These are phyloP conservation scores for Leptosphaerulina australis DNA, from an alignment of 2,329 filamentous ascomycete species.

Conservation along the genomic window DNA sequence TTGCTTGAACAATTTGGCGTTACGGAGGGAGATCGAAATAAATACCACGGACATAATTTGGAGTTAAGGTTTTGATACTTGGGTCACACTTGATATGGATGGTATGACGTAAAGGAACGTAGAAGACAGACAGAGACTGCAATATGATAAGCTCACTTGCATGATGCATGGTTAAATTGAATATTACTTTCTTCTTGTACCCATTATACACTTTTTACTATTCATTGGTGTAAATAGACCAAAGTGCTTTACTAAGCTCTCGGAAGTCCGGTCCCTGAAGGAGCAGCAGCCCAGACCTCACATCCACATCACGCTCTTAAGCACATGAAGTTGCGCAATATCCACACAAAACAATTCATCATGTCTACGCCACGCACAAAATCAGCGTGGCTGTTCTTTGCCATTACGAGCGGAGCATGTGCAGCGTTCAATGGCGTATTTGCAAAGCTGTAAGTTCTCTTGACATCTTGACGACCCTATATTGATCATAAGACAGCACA, in stretches of 20 bases:
- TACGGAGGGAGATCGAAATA: slow-evolving; percentile 18
- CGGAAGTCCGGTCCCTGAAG: slow-evolving; percentile 28
- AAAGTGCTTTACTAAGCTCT: slow-evolving; percentile 24
- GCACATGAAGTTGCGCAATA: neutral
- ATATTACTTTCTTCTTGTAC: neutral
- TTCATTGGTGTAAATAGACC: neutral
- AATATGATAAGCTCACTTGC: neutral
- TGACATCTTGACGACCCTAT: slow-evolving; percentile 4
- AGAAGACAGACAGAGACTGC: neutral
- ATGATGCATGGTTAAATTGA: neutral
- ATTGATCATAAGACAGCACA: slow-evolving; percentile 53
- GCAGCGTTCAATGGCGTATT: slow-evolving; percentile 84
- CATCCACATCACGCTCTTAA: neutral
- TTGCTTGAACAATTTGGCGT: slow-evolving; percentile 20
- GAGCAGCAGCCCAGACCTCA: slow-evolving; percentile 7
- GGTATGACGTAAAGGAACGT: no score
- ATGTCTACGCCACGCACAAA: slow-evolving; percentile 36
- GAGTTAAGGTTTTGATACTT: slow-evolving; percentile 20
- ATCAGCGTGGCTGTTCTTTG: slow-evolving; percentile 64
- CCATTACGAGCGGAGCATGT: slow-evolving; percentile 75
- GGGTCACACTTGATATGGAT: slow-evolving; percentile 11
- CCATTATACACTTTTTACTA: neutral
- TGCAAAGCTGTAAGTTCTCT: slow-evolving; percentile 72
- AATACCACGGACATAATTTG: slow-evolving; percentile 31
- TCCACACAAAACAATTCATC: neutral